phyloP scores from a whole-genome alignment of 2,329 filamentous ascomycete genomes.

The Colletotrichum cuscutae region DNA sequence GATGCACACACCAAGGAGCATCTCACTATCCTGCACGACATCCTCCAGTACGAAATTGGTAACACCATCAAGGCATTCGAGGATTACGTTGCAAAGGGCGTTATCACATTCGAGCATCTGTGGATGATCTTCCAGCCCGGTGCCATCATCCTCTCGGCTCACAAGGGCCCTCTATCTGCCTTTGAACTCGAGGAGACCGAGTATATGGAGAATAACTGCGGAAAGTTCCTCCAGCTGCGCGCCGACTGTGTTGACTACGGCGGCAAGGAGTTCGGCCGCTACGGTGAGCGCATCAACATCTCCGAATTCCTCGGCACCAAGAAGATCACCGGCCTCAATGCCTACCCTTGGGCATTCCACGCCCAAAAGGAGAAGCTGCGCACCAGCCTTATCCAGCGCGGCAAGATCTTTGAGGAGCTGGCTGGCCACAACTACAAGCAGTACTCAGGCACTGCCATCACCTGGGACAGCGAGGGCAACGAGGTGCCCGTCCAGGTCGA shows the following conservation, averaged over 20 bases:
- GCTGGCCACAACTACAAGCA: conserved; percentile 59
- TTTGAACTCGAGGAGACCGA: conserved; percentile 50
- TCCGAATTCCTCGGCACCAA: conserved; percentile 54
- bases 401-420: conserved; percentile 55
- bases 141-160: conserved; percentile 49
- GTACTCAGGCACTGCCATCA: conserved; percentile 53
- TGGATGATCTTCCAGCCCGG: conserved; percentile 66
- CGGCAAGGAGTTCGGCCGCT: conserved; percentile 57
- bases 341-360: conserved; percentile 57
- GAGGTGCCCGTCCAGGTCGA: conserved; percentile 39
- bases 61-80: conserved; percentile 59
- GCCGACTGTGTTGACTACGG: conserved; percentile 59
- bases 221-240: conserved; percentile 50
- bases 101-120: conserved; percentile 62
- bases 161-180: conserved; percentile 51
- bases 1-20: conserved; percentile 58
- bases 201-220: conserved; percentile 50
- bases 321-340: conserved; percentile 54
- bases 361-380: conserved; percentile 48
- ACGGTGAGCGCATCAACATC: conserved; percentile 47
- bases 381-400: conserved; percentile 49
- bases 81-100: conserved; percentile 63
- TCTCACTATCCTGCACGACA: conserved; percentile 55
- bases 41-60: conserved; percentile 61
- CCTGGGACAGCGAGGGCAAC: conserved; percentile 46